Conservation (phyloP, 495 filamentous ascomycete genomes). For the Talaromyces wortmannii region DNA sequence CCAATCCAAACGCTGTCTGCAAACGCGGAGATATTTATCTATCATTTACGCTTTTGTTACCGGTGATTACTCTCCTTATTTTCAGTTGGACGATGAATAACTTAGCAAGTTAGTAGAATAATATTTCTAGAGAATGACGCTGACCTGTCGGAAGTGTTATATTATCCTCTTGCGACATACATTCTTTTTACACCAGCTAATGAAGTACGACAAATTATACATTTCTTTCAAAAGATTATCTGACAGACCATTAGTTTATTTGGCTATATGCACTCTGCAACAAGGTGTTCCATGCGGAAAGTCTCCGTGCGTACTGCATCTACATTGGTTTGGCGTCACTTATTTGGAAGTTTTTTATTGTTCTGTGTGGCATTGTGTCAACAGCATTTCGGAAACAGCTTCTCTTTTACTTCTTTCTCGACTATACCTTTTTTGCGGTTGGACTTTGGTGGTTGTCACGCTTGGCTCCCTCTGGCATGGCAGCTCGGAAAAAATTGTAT, state of each 20-base stretch:
- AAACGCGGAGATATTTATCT: neutral
- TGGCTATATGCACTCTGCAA: neutral
- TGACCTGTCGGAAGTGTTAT: neutral
- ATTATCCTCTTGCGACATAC: neutral
- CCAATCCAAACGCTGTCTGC: neutral
- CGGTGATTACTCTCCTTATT: neutral
- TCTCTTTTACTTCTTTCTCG: neutral
- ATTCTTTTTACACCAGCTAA: neutral
- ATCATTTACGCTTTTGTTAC: neutral
- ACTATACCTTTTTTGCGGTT: neutral
- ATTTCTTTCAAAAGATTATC: neutral
- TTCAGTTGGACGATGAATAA: neutral
- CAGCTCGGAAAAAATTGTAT: neutral
- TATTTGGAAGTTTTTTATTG: neutral
- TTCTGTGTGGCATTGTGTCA: neutral
- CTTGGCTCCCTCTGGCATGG: neutral
- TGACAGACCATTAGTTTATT: neutral
- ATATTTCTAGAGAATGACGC: neutral
- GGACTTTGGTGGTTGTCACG: neutral
- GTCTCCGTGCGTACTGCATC: neutral
- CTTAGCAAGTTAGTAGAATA: neutral
- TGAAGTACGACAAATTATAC: too few relatives aligned
- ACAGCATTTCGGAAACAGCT: neutral
- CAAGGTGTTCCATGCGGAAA: neutral
- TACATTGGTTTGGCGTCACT: neutral